Evolutionary conservation across 108 stramenopile genomes (phyloP).

Genomic region (Pseudonitzschia multiseries): DNA sequence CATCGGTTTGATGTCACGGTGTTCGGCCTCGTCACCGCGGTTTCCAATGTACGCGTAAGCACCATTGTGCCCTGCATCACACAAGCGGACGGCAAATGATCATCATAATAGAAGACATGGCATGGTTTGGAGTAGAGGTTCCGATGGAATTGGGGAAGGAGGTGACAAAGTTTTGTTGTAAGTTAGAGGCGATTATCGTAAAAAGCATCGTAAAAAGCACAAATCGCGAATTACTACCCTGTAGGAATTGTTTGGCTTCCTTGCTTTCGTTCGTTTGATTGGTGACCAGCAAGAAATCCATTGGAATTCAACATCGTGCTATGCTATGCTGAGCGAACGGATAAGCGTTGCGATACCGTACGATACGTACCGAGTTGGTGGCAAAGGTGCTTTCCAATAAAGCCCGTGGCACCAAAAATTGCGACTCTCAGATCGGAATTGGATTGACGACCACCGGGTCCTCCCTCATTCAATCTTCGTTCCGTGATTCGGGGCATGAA

Average conservation of each 20-base stretch:
- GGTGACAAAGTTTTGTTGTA: neutral
- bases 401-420: slow-evolving; percentile 93
- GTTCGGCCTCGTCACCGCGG: slow-evolving; percentile 91
- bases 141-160: neutral
- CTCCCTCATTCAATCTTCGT: slow-evolving; percentile 59
- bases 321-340: neutral
- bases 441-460: slow-evolving; percentile 69
- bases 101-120: neutral
- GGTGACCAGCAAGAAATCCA: too few species aligned
- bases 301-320: too few species aligned
- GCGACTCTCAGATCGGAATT: slow-evolving; percentile 79
- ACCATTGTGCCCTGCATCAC: slow-evolving; percentile 63
- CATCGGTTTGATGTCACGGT: slow-evolving; percentile 90
- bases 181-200: too few species aligned
- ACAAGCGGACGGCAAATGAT: neutral
- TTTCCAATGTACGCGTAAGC: slow-evolving; percentile 81
- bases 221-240: too few species aligned
- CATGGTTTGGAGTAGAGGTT: neutral
- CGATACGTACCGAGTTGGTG: slow-evolving; percentile 63
- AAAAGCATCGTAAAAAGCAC: too few species aligned
- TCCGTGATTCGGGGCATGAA: slow-evolving; percentile 49
- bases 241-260: neutral
- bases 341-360: neutral
- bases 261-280: neutral
- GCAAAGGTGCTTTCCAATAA: slow-evolving; percentile 90